Base-by-base conservation (phyloP, 371 early-diverging fungal species). In the Thermomucor indicae-seudaticae region DNA sequence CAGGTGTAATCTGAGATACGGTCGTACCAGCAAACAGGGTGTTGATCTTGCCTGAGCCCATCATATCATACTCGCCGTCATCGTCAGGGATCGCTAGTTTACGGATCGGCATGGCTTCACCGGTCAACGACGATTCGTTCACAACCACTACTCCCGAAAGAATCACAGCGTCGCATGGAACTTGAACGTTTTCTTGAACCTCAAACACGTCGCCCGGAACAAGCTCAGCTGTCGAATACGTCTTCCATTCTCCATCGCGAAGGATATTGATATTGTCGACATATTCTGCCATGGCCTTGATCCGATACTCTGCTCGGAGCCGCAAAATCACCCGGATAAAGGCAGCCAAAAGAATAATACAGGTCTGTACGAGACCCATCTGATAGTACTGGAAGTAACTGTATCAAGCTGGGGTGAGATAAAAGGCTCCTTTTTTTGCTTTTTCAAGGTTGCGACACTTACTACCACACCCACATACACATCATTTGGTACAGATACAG, bases 41-140 rank as follows among this genome's bases (percentile, higher is more conserved):
- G 58, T 81, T 72, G 40, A 55, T 54, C 49, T 84, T 85, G 42
- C 64, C 60, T 6, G 65, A 32, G 46, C 55, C 72, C 31, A 51
- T 40, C 14, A 51, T 46, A 22, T 72, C 63, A 41, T 70, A 78
- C 0, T 57, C 38, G 17, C 42, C 49, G 28, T 62, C 52, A 43
- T 84, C 83, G 51, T 67, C 52, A 34, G 65, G 67, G 17, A 84
- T 65, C n/a, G 86, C 53, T 39, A 83, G 74, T 60, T 93, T 94
- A 44, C 87, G 83, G 44, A 94, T 84, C 0, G 94, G 94, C 51
- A 90, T 78, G 24, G 88, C 83, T 72, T 95, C 96, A 38, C 93
- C 51, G 0, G 90, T 94, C 45, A 93, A 71, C 47, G 86, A 80
- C 51, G 84, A 80, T 65, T 95, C 95, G 62, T 95, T 86, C 4